Conservation (phyloP, 257 asterid genomes). For the Solanum chilense region DNA sequence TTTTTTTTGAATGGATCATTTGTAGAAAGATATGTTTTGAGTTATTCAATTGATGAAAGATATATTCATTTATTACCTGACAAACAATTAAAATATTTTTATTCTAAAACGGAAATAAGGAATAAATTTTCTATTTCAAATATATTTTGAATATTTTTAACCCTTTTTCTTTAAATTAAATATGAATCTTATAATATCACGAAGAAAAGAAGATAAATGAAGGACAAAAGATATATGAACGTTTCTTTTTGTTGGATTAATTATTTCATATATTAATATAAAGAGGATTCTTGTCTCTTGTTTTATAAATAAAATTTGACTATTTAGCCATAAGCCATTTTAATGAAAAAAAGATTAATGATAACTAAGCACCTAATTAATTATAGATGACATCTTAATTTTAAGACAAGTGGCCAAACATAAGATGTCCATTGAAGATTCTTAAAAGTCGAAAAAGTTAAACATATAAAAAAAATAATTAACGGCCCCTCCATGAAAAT, state of each 20-base stretch:
- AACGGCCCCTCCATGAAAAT: background rate
- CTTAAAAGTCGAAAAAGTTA: background rate
- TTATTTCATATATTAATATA: background rate
- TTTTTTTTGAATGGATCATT: background rate
- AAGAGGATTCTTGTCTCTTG: background rate
- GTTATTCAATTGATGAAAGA: background rate
- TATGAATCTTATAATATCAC: background rate
- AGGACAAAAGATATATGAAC: background rate
- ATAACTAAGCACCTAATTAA: background rate
- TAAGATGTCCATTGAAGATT: background rate
- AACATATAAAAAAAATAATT: slow-evolving; percentile 1
- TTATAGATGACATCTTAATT: background rate
- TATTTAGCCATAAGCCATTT: background rate
- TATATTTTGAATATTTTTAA: background rate
- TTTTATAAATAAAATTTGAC: background rate
- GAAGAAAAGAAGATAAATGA: background rate
- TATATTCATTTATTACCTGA: background rate
- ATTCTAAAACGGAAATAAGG: background rate
- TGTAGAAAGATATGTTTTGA: background rate
- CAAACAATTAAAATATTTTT: rapidly evolving
- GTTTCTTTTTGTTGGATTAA: background rate
- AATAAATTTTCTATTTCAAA: background rate
- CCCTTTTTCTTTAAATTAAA: too few species aligned
- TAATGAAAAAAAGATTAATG: background rate
- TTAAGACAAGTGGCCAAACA: background rate